phyloP scores from a whole-genome alignment of 2,329 filamentous ascomycete species.

The Fusarium verrucosum region DNA sequence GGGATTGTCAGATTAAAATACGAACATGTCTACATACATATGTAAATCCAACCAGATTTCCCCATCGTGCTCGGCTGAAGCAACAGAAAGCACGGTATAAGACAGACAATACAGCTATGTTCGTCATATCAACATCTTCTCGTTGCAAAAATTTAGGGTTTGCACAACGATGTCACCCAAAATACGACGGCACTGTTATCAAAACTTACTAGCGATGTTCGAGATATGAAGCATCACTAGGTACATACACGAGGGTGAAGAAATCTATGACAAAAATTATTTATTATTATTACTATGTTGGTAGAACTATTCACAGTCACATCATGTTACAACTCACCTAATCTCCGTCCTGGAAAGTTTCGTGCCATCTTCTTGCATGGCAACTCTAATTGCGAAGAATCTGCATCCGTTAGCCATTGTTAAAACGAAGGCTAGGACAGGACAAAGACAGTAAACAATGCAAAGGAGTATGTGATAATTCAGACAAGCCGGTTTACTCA shows the following conservation, averaged over 20 bases:
- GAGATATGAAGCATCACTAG: neutral
- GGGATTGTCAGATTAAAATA: slow-evolving; percentile 13
- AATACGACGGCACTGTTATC: neutral
- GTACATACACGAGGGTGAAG: neutral
- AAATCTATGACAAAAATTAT: neutral
- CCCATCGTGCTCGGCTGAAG: neutral
- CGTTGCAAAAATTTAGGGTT: too few species aligned
- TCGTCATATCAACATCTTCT: too few species aligned
- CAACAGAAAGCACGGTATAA: too few species aligned
- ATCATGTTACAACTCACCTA: neutral
- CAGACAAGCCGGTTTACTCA: slow-evolving; percentile 77
- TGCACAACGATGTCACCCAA: neutral
- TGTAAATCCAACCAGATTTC: neutral
- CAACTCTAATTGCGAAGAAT: neutral
- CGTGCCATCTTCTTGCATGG: neutral
- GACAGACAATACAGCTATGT: too few species aligned
- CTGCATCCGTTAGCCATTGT: slow-evolving; percentile 26
- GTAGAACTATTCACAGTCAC: neutral
- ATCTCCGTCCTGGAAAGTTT: too few species aligned
- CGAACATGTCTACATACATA: neutral
- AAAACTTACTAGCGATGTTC: neutral
- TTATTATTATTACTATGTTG: neutral
- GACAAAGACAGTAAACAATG: neutral
- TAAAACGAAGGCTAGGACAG: neutral
- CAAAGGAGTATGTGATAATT: slow-evolving; percentile 26